Base-by-base conservation (phyloP, 331 rosid species). In the Malus hybrid region DNA sequence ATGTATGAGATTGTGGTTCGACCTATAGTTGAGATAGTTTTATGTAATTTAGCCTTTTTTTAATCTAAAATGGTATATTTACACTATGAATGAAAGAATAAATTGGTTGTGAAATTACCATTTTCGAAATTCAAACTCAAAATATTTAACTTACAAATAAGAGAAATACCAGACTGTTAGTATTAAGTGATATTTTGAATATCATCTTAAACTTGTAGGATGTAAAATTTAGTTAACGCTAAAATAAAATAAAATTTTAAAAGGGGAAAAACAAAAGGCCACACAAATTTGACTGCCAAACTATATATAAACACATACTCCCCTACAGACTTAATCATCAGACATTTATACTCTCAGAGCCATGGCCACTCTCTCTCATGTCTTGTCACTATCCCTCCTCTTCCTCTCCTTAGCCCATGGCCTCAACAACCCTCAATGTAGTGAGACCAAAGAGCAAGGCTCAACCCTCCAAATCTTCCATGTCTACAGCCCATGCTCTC, bases 381-480 rank as follows among this genome's bases (percentile, higher is more conserved):
- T 78, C 52, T 16, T 85, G 66, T 44, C 78, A 3, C 72, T 83
- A 0, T 33, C 77, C 79, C 61, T 32, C 72, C 73, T 66, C 74
- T 69, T 66, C 74, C 28, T 63, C 20, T 72, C 83, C 79, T 30
- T 48, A 61, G 68, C 83, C 78, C 81, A 82, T 57, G 88, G 75
- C 52, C 71, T 73, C 32, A 73, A 39, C 70, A 82, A 34, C 78
- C 86, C 91, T 3, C 79, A 77, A 20, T 93, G 97, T 70, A 79
- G 77, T 46, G 77, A 80, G 5, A n/a, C 68, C 24, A 66, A 71
- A 0, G 92, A 89, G 57, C 74, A 78, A 5, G 87, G 87, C 69
- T 88, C 98, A 10, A 84, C 88, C 76, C 95, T 94, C 24, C 36
- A 81, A 70, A 86, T 94, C 8, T 88, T 86, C 86, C 97, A 90